Base-by-base conservation (phyloP, 1,284 basidiomycete genomes). In the Retiboletus fuscus region DNA sequence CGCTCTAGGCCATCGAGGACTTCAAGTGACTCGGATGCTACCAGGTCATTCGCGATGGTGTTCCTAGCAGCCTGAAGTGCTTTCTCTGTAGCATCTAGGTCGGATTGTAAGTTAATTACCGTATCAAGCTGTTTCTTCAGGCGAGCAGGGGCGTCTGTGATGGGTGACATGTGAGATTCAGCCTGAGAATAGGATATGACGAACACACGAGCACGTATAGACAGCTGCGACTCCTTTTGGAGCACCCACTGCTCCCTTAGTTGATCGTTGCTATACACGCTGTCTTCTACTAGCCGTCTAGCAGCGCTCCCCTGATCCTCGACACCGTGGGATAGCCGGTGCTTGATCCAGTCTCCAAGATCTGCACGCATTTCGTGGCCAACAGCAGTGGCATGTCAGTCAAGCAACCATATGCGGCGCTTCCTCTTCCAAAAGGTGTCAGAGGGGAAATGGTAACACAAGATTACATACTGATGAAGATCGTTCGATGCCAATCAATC, bases 71-170 rank as follows among this genome's bases (percentile, higher is more conserved):
- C 8, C 46, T 22, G 22, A 22, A 47, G 46, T 20, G 46, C 46
- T 22, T 22, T 20, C 46, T 47, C 46, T 10, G 46, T 47, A 20
- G 46, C 16, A 47, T 47, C 46, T 47, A 49, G 24, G 47, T 49
- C 47, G 15, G 47, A 24, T 13, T 49, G 47, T 11, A 49, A 13
- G 10, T 2, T 22, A 10, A 86, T 68, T 0, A 85, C 78, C 0
- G 77, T 76, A 61, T 84, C 82, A 0, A 86, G 75, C 47, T 85
- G 81, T 39, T 81, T 82, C 43, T 82, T 82, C 1, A 85, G 69
- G 1, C 76, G 73, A 1, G 71, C 69, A 3, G 83, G 83, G 5
- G 83, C 79, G 77, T 84, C 84, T 85, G 43, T 44, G 16, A 18
- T 44, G 39, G 39, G 39, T 41, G 39, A 41, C 39, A 41, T 41